Conservation (phyloP, 2,329 filamentous ascomycete genomes). For the Zymoseptoria ardabiliae region DNA sequence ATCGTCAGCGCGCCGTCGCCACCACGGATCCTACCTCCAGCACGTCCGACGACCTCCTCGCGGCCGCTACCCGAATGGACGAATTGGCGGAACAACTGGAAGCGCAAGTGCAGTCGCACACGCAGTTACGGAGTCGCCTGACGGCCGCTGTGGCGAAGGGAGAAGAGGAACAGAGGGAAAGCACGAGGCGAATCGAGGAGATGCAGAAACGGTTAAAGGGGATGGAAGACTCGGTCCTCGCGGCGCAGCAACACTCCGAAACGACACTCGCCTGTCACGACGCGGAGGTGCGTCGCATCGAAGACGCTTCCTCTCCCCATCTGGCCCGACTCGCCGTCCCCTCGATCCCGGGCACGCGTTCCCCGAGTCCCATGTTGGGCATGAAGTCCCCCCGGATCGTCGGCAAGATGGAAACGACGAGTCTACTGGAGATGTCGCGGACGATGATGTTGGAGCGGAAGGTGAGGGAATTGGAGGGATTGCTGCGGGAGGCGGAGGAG, state of each 20-base stretch:
- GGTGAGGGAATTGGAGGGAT: conserved; percentile 77
- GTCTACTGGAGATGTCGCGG: conserved; percentile 55
- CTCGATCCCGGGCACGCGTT: conserved; percentile 40
- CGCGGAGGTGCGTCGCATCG: conserved; percentile 68
- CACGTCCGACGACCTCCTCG: conserved; percentile 54
- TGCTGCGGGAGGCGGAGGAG: conserved; percentile 64
- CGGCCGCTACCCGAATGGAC: conserved; percentile 70
- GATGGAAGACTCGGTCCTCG: conserved; percentile 76
- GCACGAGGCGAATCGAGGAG: conserved; percentile 72
- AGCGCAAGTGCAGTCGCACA: conserved; percentile 71
- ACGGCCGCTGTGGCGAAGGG: conserved; percentile 73
- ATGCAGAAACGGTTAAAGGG: conserved; percentile 73
- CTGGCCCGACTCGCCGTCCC: conserved; percentile 58
- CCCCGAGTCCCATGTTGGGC: conserved; percentile 54
- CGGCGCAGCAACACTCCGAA: conserved; percentile 79
- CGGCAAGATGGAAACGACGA: conserved; percentile 52
- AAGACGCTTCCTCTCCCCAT: conserved; percentile 69
- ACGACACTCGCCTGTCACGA: conserved; percentile 77
- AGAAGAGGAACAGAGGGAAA: conserved; percentile 73
- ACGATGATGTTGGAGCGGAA: conserved; percentile 68
- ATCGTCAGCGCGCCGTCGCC: conserved; percentile 59
- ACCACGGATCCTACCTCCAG: conserved; percentile 3
- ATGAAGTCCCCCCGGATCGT: conserved; percentile 41
- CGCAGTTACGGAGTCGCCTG: conserved; percentile 66
- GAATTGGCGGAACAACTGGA: conserved; percentile 72